Evolutionary conservation across 2,329 filamentous ascomycete species (phyloP), one percentile per base, ranked within the genome.

Genomic region (Rutstroemia sydowiana): DNA sequence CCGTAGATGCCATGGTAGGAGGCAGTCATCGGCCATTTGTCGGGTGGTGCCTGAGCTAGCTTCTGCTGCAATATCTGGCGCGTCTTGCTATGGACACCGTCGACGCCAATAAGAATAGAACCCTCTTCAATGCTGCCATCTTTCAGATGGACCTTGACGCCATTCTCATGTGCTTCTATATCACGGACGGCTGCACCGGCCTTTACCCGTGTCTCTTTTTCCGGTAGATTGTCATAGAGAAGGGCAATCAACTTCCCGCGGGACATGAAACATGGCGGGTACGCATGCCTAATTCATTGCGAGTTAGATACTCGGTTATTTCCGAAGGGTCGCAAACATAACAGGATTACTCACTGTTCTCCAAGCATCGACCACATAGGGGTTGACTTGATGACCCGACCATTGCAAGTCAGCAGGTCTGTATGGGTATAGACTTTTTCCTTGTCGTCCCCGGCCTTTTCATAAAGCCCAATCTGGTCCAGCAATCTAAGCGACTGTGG

Each of bases 121-220:
- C 46, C 69, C 3, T 55, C 59, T 11, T 65, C 53, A 13, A 54
- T 60, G 3, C 50, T 58, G 10, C 67, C 65, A 52, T 68, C 36
- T 28, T 18, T 20, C 3, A 48, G 20, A 8, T 37, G 20, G 1
- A 41, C 46, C n/a, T 41, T 21, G 5, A 48, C 46, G 5, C 34
- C 36, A 5, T 48, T 36, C 8, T 1, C 16, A 7, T 32, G 16
- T 5, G 32, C 32, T 11, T 11, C 34, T 20, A 48, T 48, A 23
- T 31, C 5, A 13, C 14, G 18, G 14, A 48, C 46, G 5, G 20
- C 23, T 7, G 31, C 14, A 11, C 6, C 36, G 11, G 16, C 8
- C 14, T 23, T 28, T 8, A 48, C 39, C 5, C 39, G 39, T 20
- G 7, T 26, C 20, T 26, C 18, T 16, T 48, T 48, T 8, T 48